Percentiles rank a stretch among this genome's conserved stretches.
phyloP scores from a whole-genome alignment of 2,329 filamentous ascomycete species.

The Colletotrichum karsti region DNA sequence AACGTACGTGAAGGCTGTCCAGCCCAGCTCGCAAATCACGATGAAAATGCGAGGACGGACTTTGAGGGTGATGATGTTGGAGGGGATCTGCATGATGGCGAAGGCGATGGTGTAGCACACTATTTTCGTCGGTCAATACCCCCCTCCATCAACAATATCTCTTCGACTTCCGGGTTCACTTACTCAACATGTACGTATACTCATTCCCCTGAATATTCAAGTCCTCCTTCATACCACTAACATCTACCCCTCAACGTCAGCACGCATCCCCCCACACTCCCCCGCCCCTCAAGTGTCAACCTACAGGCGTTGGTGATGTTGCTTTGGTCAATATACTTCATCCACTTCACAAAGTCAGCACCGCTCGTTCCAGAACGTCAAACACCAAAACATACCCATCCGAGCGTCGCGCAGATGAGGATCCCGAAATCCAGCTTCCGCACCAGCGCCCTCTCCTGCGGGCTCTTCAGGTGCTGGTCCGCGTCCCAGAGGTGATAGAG shows the following conservation, averaged over 20 bases:
- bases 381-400: neutral
- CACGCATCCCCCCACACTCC: too few relatives aligned
- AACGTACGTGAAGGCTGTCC: conserved; percentile 3
- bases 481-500: conserved; percentile 12
- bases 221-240: conserved; percentile 11
- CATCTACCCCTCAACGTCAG: neutral
- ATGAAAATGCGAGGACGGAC: conserved; percentile 71
- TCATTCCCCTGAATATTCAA: conserved; percentile 4
- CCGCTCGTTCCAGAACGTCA: fast-evolving
- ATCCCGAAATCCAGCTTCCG: conserved; percentile 12
- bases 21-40: conserved; percentile 47
- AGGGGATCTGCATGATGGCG: conserved; percentile 69
- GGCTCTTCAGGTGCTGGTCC: conserved; percentile 4
- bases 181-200: conserved; percentile 17
- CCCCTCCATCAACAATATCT: too few relatives aligned
- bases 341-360: neutral
- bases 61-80: conserved; percentile 73
- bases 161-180: too few relatives aligned
- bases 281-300: neutral
- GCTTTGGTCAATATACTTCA: conserved; percentile 20
- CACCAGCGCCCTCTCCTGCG: conserved; percentile 4
- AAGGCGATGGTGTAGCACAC: conserved; percentile 61
- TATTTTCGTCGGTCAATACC: neutral
- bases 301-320: conserved; percentile 18
- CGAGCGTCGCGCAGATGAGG: conserved; percentile 1